Base-by-base conservation (phyloP, 2,329 filamentous ascomycete genomes). In the Aphanocladium album region DNA sequence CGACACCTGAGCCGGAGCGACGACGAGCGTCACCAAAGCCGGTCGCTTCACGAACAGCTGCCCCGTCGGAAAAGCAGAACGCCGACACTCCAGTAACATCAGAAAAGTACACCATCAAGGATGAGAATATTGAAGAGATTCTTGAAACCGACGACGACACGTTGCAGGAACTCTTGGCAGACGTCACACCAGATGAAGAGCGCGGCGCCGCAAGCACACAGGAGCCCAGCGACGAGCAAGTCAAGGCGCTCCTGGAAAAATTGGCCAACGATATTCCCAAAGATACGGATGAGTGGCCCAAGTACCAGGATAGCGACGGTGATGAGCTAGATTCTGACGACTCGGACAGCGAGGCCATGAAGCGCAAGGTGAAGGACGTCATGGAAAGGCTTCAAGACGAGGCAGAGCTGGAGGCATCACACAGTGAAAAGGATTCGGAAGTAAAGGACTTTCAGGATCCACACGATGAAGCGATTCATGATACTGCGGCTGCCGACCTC, bases 321-420 rank as follows among this genome's bases (percentile, higher is more conserved):
- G 41, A 61, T 6, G 51, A 56, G 4, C 57, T 50, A 3, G 64
- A 66, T 0, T 65, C 65, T 2, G n/a, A 51, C 54, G 73, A 83
- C 64, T 84, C 82, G 0, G 81, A 84, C n/a, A 77, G 77, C 1
- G 80, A 83, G 37, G 66, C 66, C 2, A 83, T 83, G 79, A 69
- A 69, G 5, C 70, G 69, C 5, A 74, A 81, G 54, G 73, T 79
- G 4, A 72, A 80, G 43, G 69, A 76, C 17, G 70, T 82, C 9
- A 73, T 85, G 16, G 73, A 77, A 3, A 73, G 73, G 30, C 76
- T 79, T 52, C 68, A 76, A 14, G 81, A 83, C 58, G 80, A 83
- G 64, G 70, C 72, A 14, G 74, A 77, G 41, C 67, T 78, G 1
- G 72, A 75, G 27, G 64, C 64, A 27, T 37, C 66, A 25, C 61